phyloP scores from a whole-genome alignment of 176 grass and related monocot genomes.

The Tillandsia fasciculata region DNA sequence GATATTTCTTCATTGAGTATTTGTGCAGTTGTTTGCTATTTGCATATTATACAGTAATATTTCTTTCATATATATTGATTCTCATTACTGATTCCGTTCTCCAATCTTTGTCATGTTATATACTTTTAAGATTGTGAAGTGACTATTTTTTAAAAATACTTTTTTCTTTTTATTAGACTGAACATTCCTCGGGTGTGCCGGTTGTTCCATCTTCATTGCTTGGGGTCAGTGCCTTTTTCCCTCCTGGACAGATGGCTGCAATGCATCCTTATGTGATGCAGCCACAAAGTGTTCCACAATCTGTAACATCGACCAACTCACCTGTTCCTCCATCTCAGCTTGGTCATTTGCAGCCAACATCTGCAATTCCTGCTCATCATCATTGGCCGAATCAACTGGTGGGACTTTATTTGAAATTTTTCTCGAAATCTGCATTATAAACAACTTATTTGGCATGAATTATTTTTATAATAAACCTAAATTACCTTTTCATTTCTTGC shows the following conservation, averaged over 20 bases:
- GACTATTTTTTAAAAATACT: neutral
- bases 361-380: constrained; percentile 28
- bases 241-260: constrained; percentile 40
- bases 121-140: no score
- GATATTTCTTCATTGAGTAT: no score
- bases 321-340: constrained; percentile 38
- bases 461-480: constrained; percentile 4
- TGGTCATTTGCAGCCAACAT: constrained; percentile 37
- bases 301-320: constrained; percentile 47
- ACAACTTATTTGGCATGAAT: neutral
- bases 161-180: constrained; percentile 33
- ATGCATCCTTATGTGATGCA: constrained; percentile 72
- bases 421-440: neutral
- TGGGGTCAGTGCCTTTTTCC: constrained; percentile 42
- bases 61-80: neutral
- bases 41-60: neutral
- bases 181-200: constrained; percentile 31
- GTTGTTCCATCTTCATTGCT: constrained; percentile 46
- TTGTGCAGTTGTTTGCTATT: neutral
- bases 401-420: neutral
- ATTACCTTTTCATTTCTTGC: constrained; percentile 15
- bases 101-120: neutral
- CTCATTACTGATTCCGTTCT: neutral
- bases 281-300: constrained; percentile 51
- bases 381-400: constrained; percentile 51